A percentile compares a stretch with the other conserved stretches of the same genome.
phyloP scores from a whole-genome alignment of 208 protist genomes.

The Wallacemonas sp. region DNA sequence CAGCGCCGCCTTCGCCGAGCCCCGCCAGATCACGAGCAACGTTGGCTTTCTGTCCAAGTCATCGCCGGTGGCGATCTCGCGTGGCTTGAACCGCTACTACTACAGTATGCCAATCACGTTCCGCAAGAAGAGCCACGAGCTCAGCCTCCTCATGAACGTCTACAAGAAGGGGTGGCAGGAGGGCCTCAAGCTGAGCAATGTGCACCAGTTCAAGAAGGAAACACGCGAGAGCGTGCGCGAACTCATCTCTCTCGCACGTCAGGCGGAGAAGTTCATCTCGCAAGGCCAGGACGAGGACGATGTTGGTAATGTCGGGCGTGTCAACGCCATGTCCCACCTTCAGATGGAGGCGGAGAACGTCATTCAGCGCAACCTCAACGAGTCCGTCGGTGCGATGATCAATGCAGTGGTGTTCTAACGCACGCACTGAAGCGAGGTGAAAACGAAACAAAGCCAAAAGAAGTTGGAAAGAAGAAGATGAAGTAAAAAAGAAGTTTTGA shows the following conservation, averaged over 20 bases:
- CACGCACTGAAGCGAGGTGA: background rate
- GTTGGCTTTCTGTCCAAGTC: conserved; percentile 99
- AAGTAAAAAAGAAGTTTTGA: conserved; percentile 13
- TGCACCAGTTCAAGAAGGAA: conserved; percentile 59
- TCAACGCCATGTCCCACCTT: conserved; percentile 80
- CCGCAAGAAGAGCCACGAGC: conserved; percentile 99
- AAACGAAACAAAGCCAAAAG: conserved; percentile 14
- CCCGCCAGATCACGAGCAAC: conserved; percentile 99
- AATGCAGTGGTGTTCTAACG: conserved; percentile 87
- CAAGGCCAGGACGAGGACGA: conserved; percentile 87
- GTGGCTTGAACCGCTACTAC: conserved; percentile 99
- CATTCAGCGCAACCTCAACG: conserved; percentile 78
- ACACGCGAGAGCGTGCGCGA: conserved; percentile 74
- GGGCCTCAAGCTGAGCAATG: conserved; percentile 92
- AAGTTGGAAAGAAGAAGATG: conserved; percentile 20
- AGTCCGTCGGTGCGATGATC: conserved; percentile 87
- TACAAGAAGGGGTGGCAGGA: conserved; percentile 99
- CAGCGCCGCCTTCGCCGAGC: conserved; percentile 75
- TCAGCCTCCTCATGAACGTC: conserved; percentile 99
- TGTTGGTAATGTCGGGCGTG: conserved; percentile 78
- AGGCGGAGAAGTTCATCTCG: conserved; percentile 85
- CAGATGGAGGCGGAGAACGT: conserved; percentile 77
- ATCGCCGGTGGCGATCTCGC: conserved; percentile 96
- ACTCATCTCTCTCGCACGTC: conserved; percentile 66
- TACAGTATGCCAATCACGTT: conserved; percentile 99